A percentile compares a stretch with the other conserved stretches of the same genome.
Evolutionary conservation across 257 asterid species (phyloP).

Genomic region (Pogostemon cablin): DNA sequence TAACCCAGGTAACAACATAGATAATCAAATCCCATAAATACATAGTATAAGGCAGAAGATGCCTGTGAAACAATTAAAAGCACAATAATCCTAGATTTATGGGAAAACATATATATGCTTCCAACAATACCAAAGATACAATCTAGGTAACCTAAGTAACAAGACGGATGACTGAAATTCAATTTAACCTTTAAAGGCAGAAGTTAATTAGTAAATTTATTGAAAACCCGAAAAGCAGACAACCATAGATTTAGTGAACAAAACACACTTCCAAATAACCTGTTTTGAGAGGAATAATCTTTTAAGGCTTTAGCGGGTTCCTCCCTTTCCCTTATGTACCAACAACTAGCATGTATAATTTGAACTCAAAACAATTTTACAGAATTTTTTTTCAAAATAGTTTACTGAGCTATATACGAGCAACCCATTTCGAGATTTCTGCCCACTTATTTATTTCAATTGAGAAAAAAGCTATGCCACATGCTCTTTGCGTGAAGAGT

Average conservation of each 20-base stretch:
- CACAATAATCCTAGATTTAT: too few species aligned
- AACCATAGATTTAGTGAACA: not conserved
- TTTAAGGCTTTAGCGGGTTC: constrained; percentile 18
- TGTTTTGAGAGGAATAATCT: too few species aligned
- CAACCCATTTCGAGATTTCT: constrained; percentile 1
- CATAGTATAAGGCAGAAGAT: too few species aligned
- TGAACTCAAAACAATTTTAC: not conserved
- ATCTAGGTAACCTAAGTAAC: not conserved
- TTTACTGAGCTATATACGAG: not conserved
- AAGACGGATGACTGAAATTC: not conserved
- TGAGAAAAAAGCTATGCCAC: not conserved
- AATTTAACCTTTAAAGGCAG: not conserved
- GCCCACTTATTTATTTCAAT: not conserved
- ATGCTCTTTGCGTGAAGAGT: constrained; percentile 14
- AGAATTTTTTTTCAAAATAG: not conserved
- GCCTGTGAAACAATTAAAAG: too few species aligned
- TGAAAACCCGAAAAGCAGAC: not conserved
- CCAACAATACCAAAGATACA: too few species aligned
- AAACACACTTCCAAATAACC: not conserved
- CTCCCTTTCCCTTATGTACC: not conserved
- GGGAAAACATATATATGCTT: too few species aligned
- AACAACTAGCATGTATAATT: not conserved
- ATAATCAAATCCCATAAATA: too few species aligned
- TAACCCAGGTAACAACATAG: not conserved
- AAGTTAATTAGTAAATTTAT: not conserved